Evolutionary conservation across 306 rosid genomes (phyloP), one percentile per base, ranked within the genome.

Genomic region (Hylodesmum podocarpum): DNA sequence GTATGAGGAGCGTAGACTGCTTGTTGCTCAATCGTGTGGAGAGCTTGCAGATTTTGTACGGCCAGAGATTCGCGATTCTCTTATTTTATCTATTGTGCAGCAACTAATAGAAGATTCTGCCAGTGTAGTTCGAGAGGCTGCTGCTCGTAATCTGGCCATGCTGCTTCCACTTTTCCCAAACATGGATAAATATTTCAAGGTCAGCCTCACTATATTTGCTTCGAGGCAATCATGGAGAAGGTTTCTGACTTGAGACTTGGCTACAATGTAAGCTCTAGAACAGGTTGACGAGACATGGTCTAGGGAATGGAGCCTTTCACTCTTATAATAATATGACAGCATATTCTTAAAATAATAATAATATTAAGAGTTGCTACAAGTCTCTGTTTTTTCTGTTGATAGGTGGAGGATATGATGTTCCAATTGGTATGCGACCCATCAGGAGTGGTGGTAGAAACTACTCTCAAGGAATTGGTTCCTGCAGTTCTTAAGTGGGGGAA

Each of bases 141-240:
- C 99, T 64, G 92, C 90, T 76, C 90, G 68, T 76, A 95, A 95
- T 92, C 96, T 95, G 82, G 96, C 99, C 54, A 58, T 92, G 93
- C 90, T 95, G 88, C 98, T 95, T 69, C 97, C 97, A 19, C 94
- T 87, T 83, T 95, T 92, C 70, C 99, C 99, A 7, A 89, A 88
- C 89, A 81, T 68, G 83, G 99, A 92, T 81, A 95, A 95, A 89
- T 95, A 92, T 95, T 92, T 91, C 99, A 95, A 95, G 99, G 99
- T 95, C 97, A 92, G 99, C 99, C 91, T 91, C 98, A 96, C 97
- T 96, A 92, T 85, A 92, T 88, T 88, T 90, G 99, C 96, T 92
- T 92, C 92, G 96, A 92, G 97, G 98, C 96, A 92, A 85, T 92
- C 97, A 88, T 92, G 97, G 97, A 95, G 97, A 91, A 90, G 98